Conservation (phyloP, 1,284 basidiomycete species). For the Moesziomyces sp. region DNA sequence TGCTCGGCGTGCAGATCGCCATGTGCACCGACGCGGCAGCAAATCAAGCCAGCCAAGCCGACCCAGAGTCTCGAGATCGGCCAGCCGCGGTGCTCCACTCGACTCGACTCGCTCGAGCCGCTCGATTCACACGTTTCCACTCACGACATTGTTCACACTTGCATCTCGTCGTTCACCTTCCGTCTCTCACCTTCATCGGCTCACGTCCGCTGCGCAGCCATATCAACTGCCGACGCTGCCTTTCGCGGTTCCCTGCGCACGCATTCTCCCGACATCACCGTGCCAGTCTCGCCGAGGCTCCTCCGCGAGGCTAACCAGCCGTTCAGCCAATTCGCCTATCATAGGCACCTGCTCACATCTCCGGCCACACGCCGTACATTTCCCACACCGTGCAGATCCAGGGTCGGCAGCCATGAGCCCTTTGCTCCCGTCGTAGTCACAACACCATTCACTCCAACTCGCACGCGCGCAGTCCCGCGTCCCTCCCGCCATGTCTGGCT, state of each 20-base stretch:
- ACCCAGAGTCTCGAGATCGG: not conserved
- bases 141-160: no score
- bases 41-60: no score
- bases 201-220: no score
- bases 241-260: no score
- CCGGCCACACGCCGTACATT: not conserved
- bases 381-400: not conserved
- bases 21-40: conserved; percentile 1
- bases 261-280: no score
- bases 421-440: not conserved
- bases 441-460: not conserved
- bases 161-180: no score
- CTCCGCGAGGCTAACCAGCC: not conserved
- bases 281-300: not conserved
- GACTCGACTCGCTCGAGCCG: no score
- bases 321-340: not conserved
- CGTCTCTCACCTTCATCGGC: no score
- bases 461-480: not conserved
- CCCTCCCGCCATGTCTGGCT: not conserved
- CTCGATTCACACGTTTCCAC: no score
- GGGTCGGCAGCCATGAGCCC: not conserved
- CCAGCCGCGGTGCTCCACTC: not conserved
- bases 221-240: no score
- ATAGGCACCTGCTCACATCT: not conserved
- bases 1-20: conserved; percentile 17